These are phyloP conservation scores for Pythium rhizo-oryzae DNA, from an alignment of 352 stramenopile species.

Conservation along the genomic window DNA sequence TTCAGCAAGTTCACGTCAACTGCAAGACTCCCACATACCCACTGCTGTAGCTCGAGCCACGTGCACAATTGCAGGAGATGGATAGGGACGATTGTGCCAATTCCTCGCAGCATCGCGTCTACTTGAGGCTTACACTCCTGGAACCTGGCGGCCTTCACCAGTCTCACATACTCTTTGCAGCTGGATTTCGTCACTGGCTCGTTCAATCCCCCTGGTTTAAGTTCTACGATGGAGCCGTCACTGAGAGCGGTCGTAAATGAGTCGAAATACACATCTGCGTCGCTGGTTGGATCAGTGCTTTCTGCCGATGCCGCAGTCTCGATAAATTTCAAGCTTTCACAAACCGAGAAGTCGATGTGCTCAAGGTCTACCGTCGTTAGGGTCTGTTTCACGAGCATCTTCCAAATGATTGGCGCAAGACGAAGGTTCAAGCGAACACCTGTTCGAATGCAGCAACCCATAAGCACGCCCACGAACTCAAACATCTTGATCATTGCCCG, in stretches of 20 bases:
- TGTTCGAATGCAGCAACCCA: slow-evolving; percentile 81
- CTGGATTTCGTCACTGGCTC: slow-evolving; percentile 70
- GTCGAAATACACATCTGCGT: slow-evolving; percentile 53
- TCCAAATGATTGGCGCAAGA: slow-evolving; percentile 76
- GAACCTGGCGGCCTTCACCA: slow-evolving; percentile 63
- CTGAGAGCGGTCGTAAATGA: slow-evolving; percentile 76
- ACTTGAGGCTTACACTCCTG: slow-evolving; percentile 80
- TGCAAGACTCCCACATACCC: slow-evolving; percentile 75
- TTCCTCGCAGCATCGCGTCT: slow-evolving; percentile 68
- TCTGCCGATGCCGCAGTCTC: slow-evolving; percentile 22
- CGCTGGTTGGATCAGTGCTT: slow-evolving; percentile 9
- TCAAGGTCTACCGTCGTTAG: slow-evolving; percentile 60
- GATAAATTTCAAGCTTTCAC: slow-evolving; percentile 37
- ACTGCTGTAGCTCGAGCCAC: slow-evolving; percentile 80
- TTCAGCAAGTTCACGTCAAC: slow-evolving; percentile 79
- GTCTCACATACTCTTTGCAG: slow-evolving; percentile 67
- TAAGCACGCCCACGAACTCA: slow-evolving; percentile 76
- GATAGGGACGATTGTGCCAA: slow-evolving; percentile 72
- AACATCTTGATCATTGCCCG: slow-evolving; percentile 68
- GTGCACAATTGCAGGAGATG: slow-evolving; percentile 75
- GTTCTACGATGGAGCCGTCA: slow-evolving; percentile 65
- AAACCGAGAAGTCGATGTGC: slow-evolving; percentile 50
- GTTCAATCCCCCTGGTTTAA: slow-evolving; percentile 48
- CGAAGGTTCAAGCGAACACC: slow-evolving; percentile 74
- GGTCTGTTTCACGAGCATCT: slow-evolving; percentile 77